A percentile compares a stretch with the other conserved stretches of the same genome.
Evolutionary conservation across 2,329 filamentous ascomycete genomes (phyloP).

Genomic region (Pseudofabraea citricarpa): DNA sequence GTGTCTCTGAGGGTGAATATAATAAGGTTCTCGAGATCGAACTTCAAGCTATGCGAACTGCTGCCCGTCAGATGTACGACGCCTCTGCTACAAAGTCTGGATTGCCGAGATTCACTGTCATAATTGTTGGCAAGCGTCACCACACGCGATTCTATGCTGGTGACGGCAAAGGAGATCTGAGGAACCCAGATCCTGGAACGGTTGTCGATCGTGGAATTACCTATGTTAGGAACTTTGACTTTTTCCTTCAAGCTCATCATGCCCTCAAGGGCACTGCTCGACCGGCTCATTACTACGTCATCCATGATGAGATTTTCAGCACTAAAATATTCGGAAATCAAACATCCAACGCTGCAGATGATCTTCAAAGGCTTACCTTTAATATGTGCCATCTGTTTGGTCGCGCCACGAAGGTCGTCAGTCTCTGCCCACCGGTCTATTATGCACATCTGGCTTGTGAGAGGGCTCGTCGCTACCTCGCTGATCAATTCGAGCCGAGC

Average conservation of each 20-base stretch:
- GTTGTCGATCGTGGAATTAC: conserved; percentile 81
- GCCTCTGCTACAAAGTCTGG: conserved; percentile 36
- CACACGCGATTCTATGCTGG: conserved; percentile 81
- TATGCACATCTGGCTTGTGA: conserved; percentile 83
- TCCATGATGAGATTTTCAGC: conserved; percentile 63
- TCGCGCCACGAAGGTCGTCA: conserved; percentile 78
- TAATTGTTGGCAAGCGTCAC: conserved; percentile 81
- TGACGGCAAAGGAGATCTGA: conserved; percentile 38
- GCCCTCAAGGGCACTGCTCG: conserved; percentile 77
- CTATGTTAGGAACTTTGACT: conserved; percentile 70
- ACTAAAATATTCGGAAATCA: conserved; percentile 12
- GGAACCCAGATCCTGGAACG: conserved; percentile 67
- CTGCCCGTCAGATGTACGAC: conserved; percentile 54
- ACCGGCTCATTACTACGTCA: conserved; percentile 74
- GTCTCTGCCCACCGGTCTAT: conserved; percentile 80
- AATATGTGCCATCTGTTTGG: conserved; percentile 77
- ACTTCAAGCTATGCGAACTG: conserved; percentile 56
- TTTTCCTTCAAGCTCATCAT: conserved; percentile 75
- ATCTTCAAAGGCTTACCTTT: conserved; percentile 67
- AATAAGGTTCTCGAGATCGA: conserved; percentile 60
- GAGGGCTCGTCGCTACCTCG: conserved; percentile 66
- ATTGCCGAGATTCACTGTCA: conserved; percentile 59
- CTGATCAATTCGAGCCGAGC: conserved; percentile 47
- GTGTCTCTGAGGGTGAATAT: conserved; percentile 82
- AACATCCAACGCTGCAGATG: conserved; percentile 47